A percentile compares a stretch with the other conserved stretches of the same genome.
phyloP scores from a whole-genome alignment of 768 basidiomycete species.

The Auriscalpium microsporum region DNA sequence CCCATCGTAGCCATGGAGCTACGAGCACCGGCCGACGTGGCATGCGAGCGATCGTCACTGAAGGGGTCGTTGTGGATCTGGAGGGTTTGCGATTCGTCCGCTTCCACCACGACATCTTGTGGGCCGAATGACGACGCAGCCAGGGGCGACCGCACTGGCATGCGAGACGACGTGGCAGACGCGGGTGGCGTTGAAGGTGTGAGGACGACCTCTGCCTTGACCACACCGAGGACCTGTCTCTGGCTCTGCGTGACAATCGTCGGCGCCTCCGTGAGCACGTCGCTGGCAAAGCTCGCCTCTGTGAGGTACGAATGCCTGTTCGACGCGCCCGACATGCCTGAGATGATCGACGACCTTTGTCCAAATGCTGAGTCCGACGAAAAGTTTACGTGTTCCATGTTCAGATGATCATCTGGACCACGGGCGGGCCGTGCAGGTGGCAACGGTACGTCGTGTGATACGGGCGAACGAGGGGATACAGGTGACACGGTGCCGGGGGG shows the following conservation, averaged over 20 bases:
- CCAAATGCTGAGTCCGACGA: slow-evolving; percentile 39
- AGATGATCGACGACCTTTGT: slow-evolving; percentile 29
- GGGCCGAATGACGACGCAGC: slow-evolving; percentile 68
- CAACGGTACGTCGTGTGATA: neutral
- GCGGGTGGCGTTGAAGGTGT: slow-evolving; percentile 28
- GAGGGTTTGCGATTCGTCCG: slow-evolving; percentile 24
- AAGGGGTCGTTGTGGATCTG: slow-evolving; percentile 44
- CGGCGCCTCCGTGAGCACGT: slow-evolving; percentile 73
- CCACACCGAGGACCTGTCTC: slow-evolving; percentile 67
- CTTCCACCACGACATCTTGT: slow-evolving; percentile 49
- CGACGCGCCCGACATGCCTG: slow-evolving; percentile 43
- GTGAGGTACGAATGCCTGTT: slow-evolving; percentile 68
- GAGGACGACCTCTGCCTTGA: slow-evolving; percentile 73
- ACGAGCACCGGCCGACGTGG: slow-evolving; percentile 9
- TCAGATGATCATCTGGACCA: slow-evolving; percentile 52
- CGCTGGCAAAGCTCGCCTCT: slow-evolving; percentile 66
- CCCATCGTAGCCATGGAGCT: slow-evolving; percentile 19
- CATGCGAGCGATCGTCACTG: slow-evolving; percentile 44
- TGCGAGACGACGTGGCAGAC: slow-evolving; percentile 25
- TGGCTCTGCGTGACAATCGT: slow-evolving; percentile 72
- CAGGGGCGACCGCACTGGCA: slow-evolving; percentile 53
- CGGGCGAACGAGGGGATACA: slow-evolving; percentile 10
- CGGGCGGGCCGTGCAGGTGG: slow-evolving; percentile 46
- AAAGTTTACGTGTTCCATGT: slow-evolving; percentile 54
- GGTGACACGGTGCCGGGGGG: slow-evolving; percentile 36